Evolutionary conservation across 805 yeast genomes (phyloP), one percentile per base, ranked within the genome.

Genomic region (Candida peoriensis): DNA sequence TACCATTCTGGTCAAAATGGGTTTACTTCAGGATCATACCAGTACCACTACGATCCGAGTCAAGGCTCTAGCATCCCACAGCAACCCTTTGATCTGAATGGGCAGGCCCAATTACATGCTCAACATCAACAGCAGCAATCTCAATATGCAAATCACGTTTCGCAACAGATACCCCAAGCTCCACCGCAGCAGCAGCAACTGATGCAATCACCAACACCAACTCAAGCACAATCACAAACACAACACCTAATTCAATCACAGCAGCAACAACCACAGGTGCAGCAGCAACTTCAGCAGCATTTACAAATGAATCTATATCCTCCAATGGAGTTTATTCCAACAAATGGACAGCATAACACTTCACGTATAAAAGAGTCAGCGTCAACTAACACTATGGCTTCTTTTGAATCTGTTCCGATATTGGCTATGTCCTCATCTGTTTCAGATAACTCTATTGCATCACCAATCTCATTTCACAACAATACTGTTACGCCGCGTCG

Each of bases 171-270:
- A 31, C 84, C 79, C 48, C 80, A 78, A 22, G 33, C 30, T 18
- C 42, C 33, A 13, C 43, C 38, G 14, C 37, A 32, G 11, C 33
- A 21, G 21, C 36, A 30, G 30, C 37, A 24, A 8, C 36, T 33
- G 26, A 31, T 16, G 5, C 31, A 29, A 20, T 32, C 31, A 12
- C 29, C 30, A 12, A 34, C 25, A 19, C 16, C 32, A 20, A 18
- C 28, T 14, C 25, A 18, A n/a, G n/a, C n/a, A n/a, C 35, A 26
- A 19, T 23, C 21, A 12, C 38, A 20, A n/a, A 33, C 24, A 15
- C 35, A 24, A 11, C 20, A 22, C 12, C 10, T 70, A 30, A 84
- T 79, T 47, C 80, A 78, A 25, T 32, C 34, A 20, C 42, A 32
- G 18, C 38, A 39, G 13, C 22, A 21, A 16, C 33, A 33, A 15